Conservation (phyloP, 2,329 filamentous ascomycete species). For the Aureobasidium leucospermi region DNA sequence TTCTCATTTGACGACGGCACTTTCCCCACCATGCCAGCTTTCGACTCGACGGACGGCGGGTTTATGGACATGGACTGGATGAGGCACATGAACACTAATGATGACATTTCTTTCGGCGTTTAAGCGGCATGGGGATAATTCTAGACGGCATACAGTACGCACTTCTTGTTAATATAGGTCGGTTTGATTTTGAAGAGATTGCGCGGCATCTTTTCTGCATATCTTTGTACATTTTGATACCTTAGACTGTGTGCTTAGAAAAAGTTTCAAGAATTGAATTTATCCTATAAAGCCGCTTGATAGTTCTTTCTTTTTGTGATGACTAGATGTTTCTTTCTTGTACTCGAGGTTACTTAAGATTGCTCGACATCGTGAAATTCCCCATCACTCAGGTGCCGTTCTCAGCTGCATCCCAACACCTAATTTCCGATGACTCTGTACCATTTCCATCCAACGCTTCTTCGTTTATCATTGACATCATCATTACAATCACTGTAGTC, state of each 20-base stretch:
- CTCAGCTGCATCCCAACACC: too few relatives aligned
- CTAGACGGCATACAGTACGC: not conserved
- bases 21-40: conserved; percentile 20
- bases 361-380: too few relatives aligned
- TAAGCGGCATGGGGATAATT: not conserved
- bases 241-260: not conserved
- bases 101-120: conserved; percentile 4
- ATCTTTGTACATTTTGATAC: not conserved
- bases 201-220: not conserved
- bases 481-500: too few relatives aligned
- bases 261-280: too few relatives aligned
- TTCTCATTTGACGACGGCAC: conserved; percentile 28
- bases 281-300: too few relatives aligned
- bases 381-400: too few relatives aligned
- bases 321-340: too few relatives aligned
- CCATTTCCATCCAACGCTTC: too few relatives aligned
- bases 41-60: conserved; percentile 13
- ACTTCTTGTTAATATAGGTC: not conserved
- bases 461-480: too few relatives aligned
- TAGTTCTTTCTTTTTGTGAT: too few relatives aligned
- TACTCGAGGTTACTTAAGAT: too few relatives aligned
- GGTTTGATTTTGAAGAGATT: not conserved
- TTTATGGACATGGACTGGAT: conserved; percentile 30
- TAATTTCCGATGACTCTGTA: too few relatives aligned
- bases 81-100: conserved; percentile 23